Conservation (phyloP, 257 asterid genomes). For the Fraxinus pennsylvanica region DNA sequence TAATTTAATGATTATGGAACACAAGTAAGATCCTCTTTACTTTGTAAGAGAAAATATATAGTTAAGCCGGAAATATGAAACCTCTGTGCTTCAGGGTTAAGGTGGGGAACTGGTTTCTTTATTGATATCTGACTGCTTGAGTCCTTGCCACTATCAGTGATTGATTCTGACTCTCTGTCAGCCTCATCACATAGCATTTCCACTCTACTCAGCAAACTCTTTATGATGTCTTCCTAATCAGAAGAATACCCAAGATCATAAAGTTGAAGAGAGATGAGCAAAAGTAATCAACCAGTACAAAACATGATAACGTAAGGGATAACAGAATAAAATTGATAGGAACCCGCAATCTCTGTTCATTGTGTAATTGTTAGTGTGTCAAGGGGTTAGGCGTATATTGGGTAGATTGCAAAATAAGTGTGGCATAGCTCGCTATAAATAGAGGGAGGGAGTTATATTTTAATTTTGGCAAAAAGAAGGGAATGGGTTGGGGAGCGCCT, state of each 20-base stretch:
- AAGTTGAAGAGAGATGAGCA: conserved; percentile 15
- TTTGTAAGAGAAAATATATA: conserved; percentile 1
- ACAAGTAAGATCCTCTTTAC: conserved; percentile 14
- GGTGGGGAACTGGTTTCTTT: conserved; percentile 46
- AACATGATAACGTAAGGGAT: conserved; percentile 21
- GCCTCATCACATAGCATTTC: conserved; percentile 83
- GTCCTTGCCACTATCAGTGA: conserved; percentile 38
- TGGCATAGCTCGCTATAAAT: conserved; percentile 2
- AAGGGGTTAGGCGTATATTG: too few relatives aligned
- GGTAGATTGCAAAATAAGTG: neutral
- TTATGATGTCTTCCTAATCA: conserved; percentile 78
- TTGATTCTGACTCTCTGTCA: conserved; percentile 52
- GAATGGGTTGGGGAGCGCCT: neutral
- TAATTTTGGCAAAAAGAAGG: neutral
- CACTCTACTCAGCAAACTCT: conserved; percentile 84
- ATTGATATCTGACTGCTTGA: conserved; percentile 33
- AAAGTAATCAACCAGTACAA: conserved; percentile 15
- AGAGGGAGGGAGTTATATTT: neutral
- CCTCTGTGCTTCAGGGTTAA: conserved; percentile 60
- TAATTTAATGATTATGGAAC: conserved; percentile 10
- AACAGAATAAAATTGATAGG: conserved; percentile 1
- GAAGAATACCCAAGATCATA: conserved; percentile 30
- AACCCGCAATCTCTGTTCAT: neutral
- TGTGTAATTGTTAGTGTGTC: neutral
- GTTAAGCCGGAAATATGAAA: conserved; percentile 28